These are phyloP conservation scores for Kandelia obovata DNA, from an alignment of 345 rosid genomes.

Conservation along the genomic window DNA sequence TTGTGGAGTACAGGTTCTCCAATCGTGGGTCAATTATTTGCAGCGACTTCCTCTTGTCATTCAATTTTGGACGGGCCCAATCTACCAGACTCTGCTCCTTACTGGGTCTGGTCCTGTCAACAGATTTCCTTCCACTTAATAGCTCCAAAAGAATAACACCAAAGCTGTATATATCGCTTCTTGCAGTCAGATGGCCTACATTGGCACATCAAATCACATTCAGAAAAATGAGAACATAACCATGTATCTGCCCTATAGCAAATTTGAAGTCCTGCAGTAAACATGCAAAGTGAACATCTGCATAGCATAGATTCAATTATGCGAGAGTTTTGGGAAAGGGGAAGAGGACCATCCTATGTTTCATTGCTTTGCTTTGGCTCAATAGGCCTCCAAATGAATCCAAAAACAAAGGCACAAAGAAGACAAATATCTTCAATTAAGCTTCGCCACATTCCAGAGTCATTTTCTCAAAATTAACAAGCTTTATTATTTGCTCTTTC, in stretches of 20 bases:
- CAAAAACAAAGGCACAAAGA: too few species aligned
- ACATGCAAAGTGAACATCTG: too few species aligned
- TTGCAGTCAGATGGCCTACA: slow-evolving; percentile 91
- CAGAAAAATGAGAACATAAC: background rate
- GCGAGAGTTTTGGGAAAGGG: too few species aligned
- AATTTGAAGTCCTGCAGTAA: too few species aligned
- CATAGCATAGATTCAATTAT: too few species aligned
- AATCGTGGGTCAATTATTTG: slow-evolving; percentile 89
- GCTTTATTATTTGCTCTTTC: too few species aligned
- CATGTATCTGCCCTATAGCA: background rate
- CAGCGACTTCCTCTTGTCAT: slow-evolving; percentile 81
- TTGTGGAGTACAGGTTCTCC: slow-evolving; percentile 80
- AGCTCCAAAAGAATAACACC: slow-evolving; percentile 95
- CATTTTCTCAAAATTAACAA: too few species aligned
- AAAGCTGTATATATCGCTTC: slow-evolving; percentile 95
- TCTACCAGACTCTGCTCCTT: slow-evolving; percentile 95
- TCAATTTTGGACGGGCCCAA: slow-evolving; percentile 96
- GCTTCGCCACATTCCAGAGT: too few species aligned
- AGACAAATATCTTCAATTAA: too few species aligned
- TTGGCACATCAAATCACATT: slow-evolving; percentile 18
- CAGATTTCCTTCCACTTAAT: slow-evolving; percentile 85
- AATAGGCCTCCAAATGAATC: too few species aligned
- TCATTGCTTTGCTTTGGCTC: too few species aligned
- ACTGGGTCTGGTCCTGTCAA: slow-evolving; percentile 92
- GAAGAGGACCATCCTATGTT: too few species aligned